A percentile compares a stretch with the other conserved stretches of the same genome.
phyloP scores from a whole-genome alignment of 257 asterid genomes.

The Solanum sejunctum region DNA sequence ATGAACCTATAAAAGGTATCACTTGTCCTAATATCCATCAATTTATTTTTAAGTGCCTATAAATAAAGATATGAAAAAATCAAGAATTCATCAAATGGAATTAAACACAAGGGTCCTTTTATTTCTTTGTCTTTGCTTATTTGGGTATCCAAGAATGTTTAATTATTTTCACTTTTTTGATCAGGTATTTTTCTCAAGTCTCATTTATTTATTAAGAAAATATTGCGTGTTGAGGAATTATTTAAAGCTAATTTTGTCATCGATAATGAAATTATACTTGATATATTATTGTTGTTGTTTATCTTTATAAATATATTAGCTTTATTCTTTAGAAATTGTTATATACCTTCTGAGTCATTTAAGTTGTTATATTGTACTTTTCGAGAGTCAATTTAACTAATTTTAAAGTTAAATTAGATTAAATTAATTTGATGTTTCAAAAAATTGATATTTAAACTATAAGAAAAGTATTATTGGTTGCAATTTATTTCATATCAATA shows the following conservation, averaged over 20 bases:
- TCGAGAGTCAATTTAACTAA: too few relatives aligned
- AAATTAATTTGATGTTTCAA: too few relatives aligned
- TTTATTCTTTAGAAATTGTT: too few relatives aligned
- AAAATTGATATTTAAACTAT: too few relatives aligned
- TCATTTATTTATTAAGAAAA: background rate
- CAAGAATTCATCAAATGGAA: background rate
- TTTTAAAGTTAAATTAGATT: too few relatives aligned
- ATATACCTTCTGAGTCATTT: too few relatives aligned
- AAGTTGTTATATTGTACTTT: too few relatives aligned
- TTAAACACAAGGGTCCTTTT: background rate
- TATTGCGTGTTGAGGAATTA: background rate
- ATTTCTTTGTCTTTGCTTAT: background rate
- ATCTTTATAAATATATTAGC: too few relatives aligned
- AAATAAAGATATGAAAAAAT: background rate
- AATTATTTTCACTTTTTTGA: background rate
- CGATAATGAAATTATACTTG: too few relatives aligned
- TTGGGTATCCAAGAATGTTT: background rate
- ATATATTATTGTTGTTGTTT: too few relatives aligned
- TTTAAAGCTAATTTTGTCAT: background rate
- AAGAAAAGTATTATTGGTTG: too few relatives aligned
- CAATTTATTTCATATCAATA: too few relatives aligned
- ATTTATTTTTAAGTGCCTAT: background rate
- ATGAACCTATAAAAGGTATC: slow-evolving; percentile 1
- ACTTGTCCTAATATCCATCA: background rate
- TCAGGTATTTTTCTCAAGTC: background rate